phyloP scores from a whole-genome alignment of 2,329 filamentous ascomycete species.

The Xylariomycetidae sp. region DNA sequence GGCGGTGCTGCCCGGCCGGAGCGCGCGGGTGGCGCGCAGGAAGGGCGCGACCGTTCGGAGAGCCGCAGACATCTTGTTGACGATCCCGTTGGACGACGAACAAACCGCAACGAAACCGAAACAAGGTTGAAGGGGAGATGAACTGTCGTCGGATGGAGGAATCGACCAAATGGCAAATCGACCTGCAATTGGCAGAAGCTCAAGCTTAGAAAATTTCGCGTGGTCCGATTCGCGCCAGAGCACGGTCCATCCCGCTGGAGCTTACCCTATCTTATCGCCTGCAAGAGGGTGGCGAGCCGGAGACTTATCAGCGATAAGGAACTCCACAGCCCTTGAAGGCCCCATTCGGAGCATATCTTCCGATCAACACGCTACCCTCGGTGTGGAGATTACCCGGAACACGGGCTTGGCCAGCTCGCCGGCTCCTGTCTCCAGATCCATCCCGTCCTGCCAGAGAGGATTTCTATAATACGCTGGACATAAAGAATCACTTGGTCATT shows the following conservation, averaged over 20 bases:
- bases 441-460: no score
- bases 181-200: slow-evolving; percentile 6
- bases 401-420: no score
- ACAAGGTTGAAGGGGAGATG: slow-evolving; percentile 5
- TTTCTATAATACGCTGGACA: no score
- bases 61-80: slow-evolving; percentile 67
- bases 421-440: no score
- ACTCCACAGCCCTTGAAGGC: no score
- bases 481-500: no score
- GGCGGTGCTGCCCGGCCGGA: slow-evolving; percentile 60
- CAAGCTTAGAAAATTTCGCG: slow-evolving; percentile 10
- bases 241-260: background rate
- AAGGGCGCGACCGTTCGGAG: slow-evolving; percentile 73
- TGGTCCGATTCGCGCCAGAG: background rate
- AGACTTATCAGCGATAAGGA: no score
- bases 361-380: no score
- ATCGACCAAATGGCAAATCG: background rate
- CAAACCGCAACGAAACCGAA: slow-evolving; percentile 1
- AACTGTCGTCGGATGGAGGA: background rate
- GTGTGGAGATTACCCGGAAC: no score
- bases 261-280: background rate
- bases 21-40: slow-evolving; percentile 71
- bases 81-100: slow-evolving; percentile 7
- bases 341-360: no score
- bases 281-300: no score